Evolutionary conservation across 2,329 filamentous ascomycete genomes (phyloP).

Genomic region (Massarina eburnea): DNA sequence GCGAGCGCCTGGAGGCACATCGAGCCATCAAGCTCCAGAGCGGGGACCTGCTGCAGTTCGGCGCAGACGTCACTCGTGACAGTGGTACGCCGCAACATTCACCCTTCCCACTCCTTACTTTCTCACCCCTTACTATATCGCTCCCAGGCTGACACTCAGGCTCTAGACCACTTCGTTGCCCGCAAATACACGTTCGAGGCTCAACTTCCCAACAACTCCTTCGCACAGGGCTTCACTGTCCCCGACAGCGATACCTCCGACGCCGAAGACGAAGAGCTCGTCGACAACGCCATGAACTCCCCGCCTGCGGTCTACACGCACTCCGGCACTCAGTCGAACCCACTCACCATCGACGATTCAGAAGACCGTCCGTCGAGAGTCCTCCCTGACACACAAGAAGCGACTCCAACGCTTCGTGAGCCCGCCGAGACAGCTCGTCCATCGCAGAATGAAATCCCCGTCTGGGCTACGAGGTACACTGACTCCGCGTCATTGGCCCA

Average conservation of each 20-base stretch:
- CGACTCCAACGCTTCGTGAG: too few relatives aligned
- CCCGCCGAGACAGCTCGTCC: not conserved
- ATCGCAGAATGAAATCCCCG: not conserved
- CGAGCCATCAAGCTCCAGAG: slow-evolving; percentile 24
- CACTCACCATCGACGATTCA: slow-evolving; percentile 33
- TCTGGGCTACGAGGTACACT: not conserved
- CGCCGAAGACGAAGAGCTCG: slow-evolving; percentile 13
- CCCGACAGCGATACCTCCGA: slow-evolving; percentile 34
- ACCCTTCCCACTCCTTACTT: not conserved
- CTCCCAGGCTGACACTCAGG: slow-evolving; percentile 13
- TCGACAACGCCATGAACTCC: slow-evolving; percentile 5
- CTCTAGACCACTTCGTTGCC: slow-evolving; percentile 34
- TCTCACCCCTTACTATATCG: too few relatives aligned
- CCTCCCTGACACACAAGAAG: too few relatives aligned
- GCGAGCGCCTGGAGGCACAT: slow-evolving; percentile 28
- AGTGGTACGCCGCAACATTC: slow-evolving; percentile 29
- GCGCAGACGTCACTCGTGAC: slow-evolving; percentile 38
- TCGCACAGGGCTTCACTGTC: slow-evolving; percentile 32
- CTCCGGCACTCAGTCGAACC: slow-evolving; percentile 30
- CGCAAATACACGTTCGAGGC: slow-evolving; percentile 35
- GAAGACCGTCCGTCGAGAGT: slow-evolving; percentile 16
- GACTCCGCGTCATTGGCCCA: too few relatives aligned
- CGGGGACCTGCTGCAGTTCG: slow-evolving; percentile 42
- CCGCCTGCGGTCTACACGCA: slow-evolving; percentile 4
- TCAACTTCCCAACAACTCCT: slow-evolving; percentile 12